Evolutionary conservation across 805 yeast species (phyloP), one percentile per base, ranked within the genome.

Genomic region (Brettanomyces anomalus): DNA sequence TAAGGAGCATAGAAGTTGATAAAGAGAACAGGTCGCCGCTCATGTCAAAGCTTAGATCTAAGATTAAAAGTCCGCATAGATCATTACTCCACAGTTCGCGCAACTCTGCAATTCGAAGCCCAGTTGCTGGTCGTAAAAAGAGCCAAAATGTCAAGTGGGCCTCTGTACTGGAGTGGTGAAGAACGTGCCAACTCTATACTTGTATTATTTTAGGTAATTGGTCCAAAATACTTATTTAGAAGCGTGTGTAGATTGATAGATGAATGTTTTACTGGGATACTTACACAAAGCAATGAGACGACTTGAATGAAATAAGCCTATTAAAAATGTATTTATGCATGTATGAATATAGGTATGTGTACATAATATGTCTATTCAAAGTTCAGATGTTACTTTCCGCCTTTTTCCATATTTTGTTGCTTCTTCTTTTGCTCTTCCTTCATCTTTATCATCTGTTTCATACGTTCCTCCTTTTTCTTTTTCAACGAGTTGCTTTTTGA

Each of bases 91-190:
- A 15, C 21, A 30, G 5, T 26, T 26, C 19, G 2, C 34, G 13
- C 15, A 39, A 21, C 24, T 17, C 10, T 17, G 34, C 37, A 24
- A 16, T 20, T n/a, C 13, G 5, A 7, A 19, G 13, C 15, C 28
- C 14, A 28, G 11, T 33, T 16, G 37, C 5, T 15, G n/a, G 15
- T 35, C 36, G 18, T 8, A 38, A 20, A 43, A 41, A 14, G 17
- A 28, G 42, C 5, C 56, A 56, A 38, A 50, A 37, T n/a, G 64
- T 60, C 13, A 47, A 53, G 4, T 61, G 65, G 65, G 64, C 64
- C 6, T 47, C 46, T 10, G 44, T 40, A 11, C 41, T 61, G 33
- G 65, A 58, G 42, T 61, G 65, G 65, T 60, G 3, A 16, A 7
- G 8, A 16, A 14, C 8, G 3, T 19, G 18, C 7, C 5, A 36